A percentile compares a stretch with the other conserved stretches of the same genome.
phyloP scores from a whole-genome alignment of 1,284 basidiomycete genomes.

The Trametes polyzona region DNA sequence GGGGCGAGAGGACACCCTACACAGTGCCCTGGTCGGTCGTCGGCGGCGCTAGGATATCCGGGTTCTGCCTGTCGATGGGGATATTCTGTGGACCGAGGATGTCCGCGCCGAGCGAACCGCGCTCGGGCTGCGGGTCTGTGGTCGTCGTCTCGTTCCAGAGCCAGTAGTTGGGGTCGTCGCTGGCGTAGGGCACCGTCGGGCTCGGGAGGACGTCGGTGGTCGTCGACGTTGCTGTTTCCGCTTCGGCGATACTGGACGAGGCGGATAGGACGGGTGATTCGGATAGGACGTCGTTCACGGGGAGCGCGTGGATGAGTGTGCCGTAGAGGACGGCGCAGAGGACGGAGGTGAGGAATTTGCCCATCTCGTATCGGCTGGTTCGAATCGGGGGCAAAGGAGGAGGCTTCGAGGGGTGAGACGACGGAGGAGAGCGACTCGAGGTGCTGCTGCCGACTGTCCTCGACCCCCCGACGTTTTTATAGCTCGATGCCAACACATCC shows the following conservation, averaged over 20 bases:
- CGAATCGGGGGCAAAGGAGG: background rate
- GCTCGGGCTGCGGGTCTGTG: constrained; percentile 36
- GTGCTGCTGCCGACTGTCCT: background rate
- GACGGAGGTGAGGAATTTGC: constrained; percentile 10
- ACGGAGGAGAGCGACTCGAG: background rate
- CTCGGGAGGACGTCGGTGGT: constrained; percentile 5
- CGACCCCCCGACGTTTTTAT: background rate
- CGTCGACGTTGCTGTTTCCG: constrained; percentile 4
- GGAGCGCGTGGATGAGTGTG: constrained; percentile 13
- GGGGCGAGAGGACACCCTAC: constrained; percentile 36
- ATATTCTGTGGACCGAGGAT: constrained; percentile 59
- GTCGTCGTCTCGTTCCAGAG: constrained; percentile 32
- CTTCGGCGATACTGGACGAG: background rate
- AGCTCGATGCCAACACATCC: background rate
- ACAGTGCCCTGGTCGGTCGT: constrained; percentile 64
- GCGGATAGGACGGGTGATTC: too few species aligned
- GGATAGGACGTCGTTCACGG: constrained; percentile 8
- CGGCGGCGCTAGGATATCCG: constrained; percentile 65
- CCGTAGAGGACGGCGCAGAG: constrained; percentile 21
- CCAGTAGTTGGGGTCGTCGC: constrained; percentile 54
- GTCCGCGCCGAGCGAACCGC: constrained; percentile 49
- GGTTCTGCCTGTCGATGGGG: constrained; percentile 54
- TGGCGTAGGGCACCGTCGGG: constrained; percentile 42
- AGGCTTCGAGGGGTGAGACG: background rate
- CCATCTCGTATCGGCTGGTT: constrained; percentile 14